These are phyloP conservation scores for Globisporangium barbulae DNA, from an alignment of 352 stramenopile genomes.

Conservation along the genomic window DNA sequence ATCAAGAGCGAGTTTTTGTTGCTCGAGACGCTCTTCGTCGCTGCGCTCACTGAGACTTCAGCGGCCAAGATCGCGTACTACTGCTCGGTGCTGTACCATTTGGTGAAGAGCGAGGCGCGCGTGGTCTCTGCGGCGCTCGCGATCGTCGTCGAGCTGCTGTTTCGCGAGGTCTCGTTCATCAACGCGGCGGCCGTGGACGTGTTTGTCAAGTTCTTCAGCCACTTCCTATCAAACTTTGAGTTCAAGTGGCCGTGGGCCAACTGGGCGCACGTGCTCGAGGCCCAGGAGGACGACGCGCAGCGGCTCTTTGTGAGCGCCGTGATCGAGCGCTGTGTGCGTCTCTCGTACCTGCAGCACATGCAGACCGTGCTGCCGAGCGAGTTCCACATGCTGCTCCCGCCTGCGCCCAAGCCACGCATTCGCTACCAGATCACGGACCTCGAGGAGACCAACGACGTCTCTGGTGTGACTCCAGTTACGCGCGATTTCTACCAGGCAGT, in stretches of 20 bases:
- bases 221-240: constrained; percentile 88
- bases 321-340: constrained; percentile 78
- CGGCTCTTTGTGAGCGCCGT: constrained; percentile 83
- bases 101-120: constrained; percentile 72
- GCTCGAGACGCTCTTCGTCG: constrained; percentile 68
- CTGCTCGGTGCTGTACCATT: constrained; percentile 67
- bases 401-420: constrained; percentile 64
- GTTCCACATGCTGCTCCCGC: constrained; percentile 77
- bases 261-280: constrained; percentile 78
- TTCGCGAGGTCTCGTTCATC: constrained; percentile 78
- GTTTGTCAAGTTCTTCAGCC: constrained; percentile 80
- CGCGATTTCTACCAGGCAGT: constrained; percentile 57
- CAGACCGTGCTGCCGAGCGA: constrained; percentile 63
- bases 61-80: constrained; percentile 55
- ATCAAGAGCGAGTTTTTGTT: constrained; percentile 81
- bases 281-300: constrained; percentile 74
- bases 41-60: constrained; percentile 45
- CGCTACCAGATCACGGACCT: constrained; percentile 36
- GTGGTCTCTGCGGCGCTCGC: constrained; percentile 67
- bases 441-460: constrained; percentile 21
- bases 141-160: constrained; percentile 83
- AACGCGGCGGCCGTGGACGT: constrained; percentile 45
- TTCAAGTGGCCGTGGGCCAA: constrained; percentile 84
- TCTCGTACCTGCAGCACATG: constrained; percentile 87
- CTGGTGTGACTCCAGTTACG: constrained; percentile 20